phyloP scores from a whole-genome alignment of 1,284 basidiomycete species.

The Trichosporon sp. region DNA sequence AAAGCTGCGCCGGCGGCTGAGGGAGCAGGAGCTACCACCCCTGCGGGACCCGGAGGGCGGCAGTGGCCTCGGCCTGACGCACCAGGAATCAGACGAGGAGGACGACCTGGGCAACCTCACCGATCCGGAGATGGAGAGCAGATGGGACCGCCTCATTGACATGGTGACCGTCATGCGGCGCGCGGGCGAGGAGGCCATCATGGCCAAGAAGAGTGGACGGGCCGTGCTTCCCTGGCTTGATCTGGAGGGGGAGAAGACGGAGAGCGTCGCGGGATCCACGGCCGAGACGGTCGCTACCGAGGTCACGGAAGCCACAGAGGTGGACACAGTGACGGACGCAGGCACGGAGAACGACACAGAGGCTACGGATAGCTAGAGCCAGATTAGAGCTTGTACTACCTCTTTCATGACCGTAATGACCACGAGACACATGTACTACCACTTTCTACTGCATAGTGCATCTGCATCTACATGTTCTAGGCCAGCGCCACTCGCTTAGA shows the following conservation, averaged over 20 bases:
- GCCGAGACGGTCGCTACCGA: neutral
- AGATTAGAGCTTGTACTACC: too few species aligned
- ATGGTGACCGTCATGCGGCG: constrained; percentile 43
- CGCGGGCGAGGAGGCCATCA: constrained; percentile 41
- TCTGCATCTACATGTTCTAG: too few species aligned
- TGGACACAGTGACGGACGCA: neutral
- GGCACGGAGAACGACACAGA: neutral
- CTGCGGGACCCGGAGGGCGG: neutral
- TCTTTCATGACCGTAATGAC: too few species aligned
- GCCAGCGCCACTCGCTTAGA: constrained; percentile 27
- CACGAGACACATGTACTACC: too few species aligned
- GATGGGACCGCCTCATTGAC: constrained; percentile 49
- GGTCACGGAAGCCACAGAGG: neutral
- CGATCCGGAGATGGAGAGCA: constrained; percentile 46
- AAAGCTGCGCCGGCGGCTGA: constrained; percentile 46
- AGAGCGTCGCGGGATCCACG: neutral
- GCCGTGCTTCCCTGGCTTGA: neutral
- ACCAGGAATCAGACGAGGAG: constrained; percentile 17
- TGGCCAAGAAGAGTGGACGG: neutral
- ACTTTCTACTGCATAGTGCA: too few species aligned
- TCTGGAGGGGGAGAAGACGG: neutral
- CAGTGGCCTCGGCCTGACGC: neutral
- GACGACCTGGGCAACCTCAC: constrained; percentile 36
- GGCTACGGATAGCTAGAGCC: neutral
- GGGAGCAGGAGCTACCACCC: constrained; percentile 32